Evolutionary conservation across 1,139 yeast genomes (phyloP).

Genomic region (Taiozyma sp.): DNA sequence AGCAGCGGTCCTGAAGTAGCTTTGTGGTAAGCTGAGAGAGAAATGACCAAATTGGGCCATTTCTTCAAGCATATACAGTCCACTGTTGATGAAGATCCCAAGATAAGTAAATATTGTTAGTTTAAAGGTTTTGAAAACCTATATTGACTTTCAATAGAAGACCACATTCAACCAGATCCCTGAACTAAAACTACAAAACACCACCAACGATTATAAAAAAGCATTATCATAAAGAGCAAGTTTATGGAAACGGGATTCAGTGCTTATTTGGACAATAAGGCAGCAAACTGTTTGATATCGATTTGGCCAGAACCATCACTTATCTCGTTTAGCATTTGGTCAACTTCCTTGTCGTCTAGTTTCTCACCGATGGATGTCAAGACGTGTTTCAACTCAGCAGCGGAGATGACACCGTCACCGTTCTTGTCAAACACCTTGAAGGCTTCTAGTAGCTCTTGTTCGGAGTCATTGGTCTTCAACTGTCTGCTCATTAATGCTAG

Average conservation of each 20-base stretch:
- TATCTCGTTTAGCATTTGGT: slow-evolving; percentile 95
- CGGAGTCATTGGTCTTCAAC: slow-evolving; percentile 93
- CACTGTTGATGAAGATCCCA: too few relatives aligned
- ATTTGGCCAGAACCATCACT: slow-evolving; percentile 95
- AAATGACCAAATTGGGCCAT: too few relatives aligned
- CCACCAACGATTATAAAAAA: neutral
- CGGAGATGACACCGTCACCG: slow-evolving; percentile 95
- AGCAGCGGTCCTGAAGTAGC: too few relatives aligned
- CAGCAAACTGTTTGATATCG: slow-evolving; percentile 92
- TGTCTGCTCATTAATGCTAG: slow-evolving; percentile 63
- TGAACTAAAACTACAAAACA: neutral
- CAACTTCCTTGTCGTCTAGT: slow-evolving; percentile 92
- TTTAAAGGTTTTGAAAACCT: too few relatives aligned
- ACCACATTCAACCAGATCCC: neutral
- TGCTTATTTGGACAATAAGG: slow-evolving; percentile 47
- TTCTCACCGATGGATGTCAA: slow-evolving; percentile 96
- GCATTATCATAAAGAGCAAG: neutral
- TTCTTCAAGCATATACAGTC: too few relatives aligned
- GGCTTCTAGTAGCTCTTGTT: slow-evolving; percentile 96
- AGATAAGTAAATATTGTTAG: too few relatives aligned
- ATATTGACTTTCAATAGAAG: too few relatives aligned
- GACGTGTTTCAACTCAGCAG: slow-evolving; percentile 94
- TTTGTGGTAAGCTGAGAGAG: too few relatives aligned
- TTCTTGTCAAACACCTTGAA: slow-evolving; percentile 87
- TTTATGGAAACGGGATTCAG: neutral